Evolutionary conservation across 2,329 filamentous ascomycete species (phyloP).

Genomic region (Metarhizium humberi): DNA sequence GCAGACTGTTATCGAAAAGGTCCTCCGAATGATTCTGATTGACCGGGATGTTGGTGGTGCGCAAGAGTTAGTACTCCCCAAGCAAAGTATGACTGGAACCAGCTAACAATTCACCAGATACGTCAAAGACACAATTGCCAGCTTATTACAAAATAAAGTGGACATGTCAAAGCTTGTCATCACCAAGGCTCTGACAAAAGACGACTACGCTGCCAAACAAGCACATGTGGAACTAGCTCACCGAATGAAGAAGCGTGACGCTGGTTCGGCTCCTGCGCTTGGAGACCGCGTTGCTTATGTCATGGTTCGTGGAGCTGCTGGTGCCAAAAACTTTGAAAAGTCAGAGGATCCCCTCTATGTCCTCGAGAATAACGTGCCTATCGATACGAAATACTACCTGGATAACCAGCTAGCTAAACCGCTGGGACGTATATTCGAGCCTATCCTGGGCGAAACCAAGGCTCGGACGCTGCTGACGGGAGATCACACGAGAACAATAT

Average conservation of each 20-base stretch:
- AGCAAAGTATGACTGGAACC: background rate
- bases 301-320: slow-evolving; percentile 84
- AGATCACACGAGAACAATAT: slow-evolving; percentile 90
- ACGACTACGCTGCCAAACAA: slow-evolving; percentile 83
- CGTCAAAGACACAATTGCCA: slow-evolving; percentile 91
- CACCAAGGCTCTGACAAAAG: slow-evolving; percentile 90
- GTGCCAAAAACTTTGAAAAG: slow-evolving; percentile 92
- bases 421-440: slow-evolving; percentile 90
- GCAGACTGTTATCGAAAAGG: slow-evolving; percentile 95
- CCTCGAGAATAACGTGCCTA: slow-evolving; percentile 92
- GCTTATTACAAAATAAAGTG: slow-evolving; percentile 91
- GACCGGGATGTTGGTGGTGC: slow-evolving; percentile 84
- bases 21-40: slow-evolving; percentile 89
- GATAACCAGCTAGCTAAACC: slow-evolving; percentile 98
- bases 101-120: slow-evolving; percentile 49
- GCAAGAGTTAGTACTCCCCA: slow-evolving; percentile 63
- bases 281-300: slow-evolving; percentile 98
- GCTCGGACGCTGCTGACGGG: slow-evolving; percentile 78
- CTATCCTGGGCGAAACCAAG: slow-evolving; percentile 89
- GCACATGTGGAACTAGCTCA: slow-evolving; percentile 92
- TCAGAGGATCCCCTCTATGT: slow-evolving; percentile 97
- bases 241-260: slow-evolving; percentile 94
- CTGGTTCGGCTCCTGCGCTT: slow-evolving; percentile 82
- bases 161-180: slow-evolving; percentile 99
- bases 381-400: slow-evolving; percentile 97